Percentiles rank a stretch among this genome's conserved stretches.
phyloP scores from a whole-genome alignment of 352 stramenopile genomes.

The Pythium coloratum region DNA sequence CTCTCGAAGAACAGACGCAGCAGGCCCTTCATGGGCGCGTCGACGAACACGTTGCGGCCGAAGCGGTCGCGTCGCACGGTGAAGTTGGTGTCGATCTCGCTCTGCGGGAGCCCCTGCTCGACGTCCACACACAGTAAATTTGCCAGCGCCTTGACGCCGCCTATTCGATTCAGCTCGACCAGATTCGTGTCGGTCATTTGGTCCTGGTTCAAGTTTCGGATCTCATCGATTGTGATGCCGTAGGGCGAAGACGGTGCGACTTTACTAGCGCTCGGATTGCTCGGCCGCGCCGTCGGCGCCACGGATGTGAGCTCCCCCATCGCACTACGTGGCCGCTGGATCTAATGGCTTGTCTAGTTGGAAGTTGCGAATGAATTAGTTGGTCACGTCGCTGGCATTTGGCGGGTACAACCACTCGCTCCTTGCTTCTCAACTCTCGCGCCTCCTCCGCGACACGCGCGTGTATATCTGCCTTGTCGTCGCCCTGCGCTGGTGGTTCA shows the following conservation, averaged over 20 bases:
- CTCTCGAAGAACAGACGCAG: slow-evolving; percentile 83
- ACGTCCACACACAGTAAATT: slow-evolving; percentile 70
- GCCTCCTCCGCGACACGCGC: not conserved
- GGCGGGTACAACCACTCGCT: not conserved
- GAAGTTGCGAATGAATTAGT: not conserved
- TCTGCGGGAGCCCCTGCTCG: slow-evolving; percentile 58
- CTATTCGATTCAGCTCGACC: slow-evolving; percentile 55
- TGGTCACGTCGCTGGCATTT: slow-evolving; percentile 3
- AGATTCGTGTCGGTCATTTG: slow-evolving; percentile 83
- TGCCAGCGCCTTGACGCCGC: slow-evolving; percentile 52
- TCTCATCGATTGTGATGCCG: slow-evolving; percentile 68
- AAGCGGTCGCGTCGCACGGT: slow-evolving; percentile 53
- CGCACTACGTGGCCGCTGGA: not conserved
- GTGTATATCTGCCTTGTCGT: not conserved
- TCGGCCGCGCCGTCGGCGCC: slow-evolving; percentile 38
- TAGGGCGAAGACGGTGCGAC: slow-evolving; percentile 70
- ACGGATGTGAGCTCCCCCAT: slow-evolving; percentile 56
- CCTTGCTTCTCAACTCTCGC: not conserved
- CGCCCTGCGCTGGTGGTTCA: not conserved
- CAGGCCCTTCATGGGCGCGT: slow-evolving; percentile 81
- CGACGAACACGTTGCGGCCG: slow-evolving; percentile 61
- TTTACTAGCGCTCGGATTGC: slow-evolving; percentile 45
- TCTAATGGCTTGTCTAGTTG: not conserved
- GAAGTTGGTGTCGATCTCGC: slow-evolving; percentile 62
- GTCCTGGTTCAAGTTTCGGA: slow-evolving; percentile 70